Evolutionary conservation across 2,329 filamentous ascomycete species (phyloP).

Genomic region (Verticillium klebahnii): DNA sequence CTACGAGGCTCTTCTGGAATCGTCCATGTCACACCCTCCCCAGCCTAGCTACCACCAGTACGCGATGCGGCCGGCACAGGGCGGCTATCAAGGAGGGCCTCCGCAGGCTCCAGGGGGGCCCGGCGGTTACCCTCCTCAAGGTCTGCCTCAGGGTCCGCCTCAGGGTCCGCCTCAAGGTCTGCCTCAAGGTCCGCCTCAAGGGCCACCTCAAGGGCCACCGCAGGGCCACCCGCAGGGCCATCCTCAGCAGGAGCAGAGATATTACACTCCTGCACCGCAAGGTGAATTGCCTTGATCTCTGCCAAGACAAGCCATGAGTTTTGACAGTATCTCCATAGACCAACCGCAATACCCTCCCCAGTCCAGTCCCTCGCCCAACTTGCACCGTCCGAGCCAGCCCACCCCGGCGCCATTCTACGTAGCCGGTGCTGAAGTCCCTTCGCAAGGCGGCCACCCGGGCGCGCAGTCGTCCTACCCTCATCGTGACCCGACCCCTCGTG

Average conservation of each 20-base stretch:
- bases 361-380: conserved; percentile 47
- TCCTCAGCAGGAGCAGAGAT: conserved; percentile 41
- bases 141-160: conserved; percentile 26
- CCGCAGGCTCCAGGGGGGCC: conserved; percentile 17
- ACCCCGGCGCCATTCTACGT: conserved; percentile 62
- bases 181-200: conserved; percentile 23
- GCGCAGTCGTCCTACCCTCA: conserved; percentile 46
- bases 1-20: conserved; percentile 92
- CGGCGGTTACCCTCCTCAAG: conserved; percentile 35
- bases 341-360: conserved; percentile 39
- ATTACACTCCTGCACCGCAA: conserved; percentile 60
- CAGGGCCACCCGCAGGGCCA: not conserved
- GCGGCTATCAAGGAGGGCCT: conserved; percentile 31
- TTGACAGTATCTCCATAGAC: conserved; percentile 28
- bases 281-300: conserved; percentile 26
- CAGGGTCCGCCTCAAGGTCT: conserved; percentile 11
- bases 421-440: conserved; percentile 51
- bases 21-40: conserved; percentile 92
- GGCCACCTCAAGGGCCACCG: conserved; percentile 26
- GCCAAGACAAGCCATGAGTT: conserved; percentile 1
- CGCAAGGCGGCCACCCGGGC: conserved; percentile 25
- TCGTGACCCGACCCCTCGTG: conserved; percentile 44
- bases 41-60: conserved; percentile 73
- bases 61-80: conserved; percentile 45
- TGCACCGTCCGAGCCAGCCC: conserved; percentile 46